Evolutionary conservation across 768 basidiomycete species (phyloP).

Genomic region (Calocera viscosa): DNA sequence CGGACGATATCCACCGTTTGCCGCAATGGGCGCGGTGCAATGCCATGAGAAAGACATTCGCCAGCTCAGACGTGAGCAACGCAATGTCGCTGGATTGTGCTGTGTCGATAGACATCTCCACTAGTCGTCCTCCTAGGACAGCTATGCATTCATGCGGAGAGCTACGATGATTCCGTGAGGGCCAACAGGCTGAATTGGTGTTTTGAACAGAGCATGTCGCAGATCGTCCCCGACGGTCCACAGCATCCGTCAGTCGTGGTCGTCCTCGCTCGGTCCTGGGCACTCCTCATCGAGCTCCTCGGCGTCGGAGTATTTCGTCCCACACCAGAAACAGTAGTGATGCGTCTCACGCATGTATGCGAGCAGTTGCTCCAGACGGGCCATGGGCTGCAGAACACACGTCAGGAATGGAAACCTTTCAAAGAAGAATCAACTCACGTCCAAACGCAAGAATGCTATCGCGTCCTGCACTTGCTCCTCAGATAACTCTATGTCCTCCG

Average conservation of each 20-base stretch:
- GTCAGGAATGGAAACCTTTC: slow-evolving; percentile 7
- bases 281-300: slow-evolving; percentile 53
- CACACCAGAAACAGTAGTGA: slow-evolving; percentile 83
- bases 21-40: neutral
- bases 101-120: no score
- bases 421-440: neutral
- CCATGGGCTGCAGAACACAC: slow-evolving; percentile 42
- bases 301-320: slow-evolving; percentile 51
- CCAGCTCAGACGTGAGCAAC: no score
- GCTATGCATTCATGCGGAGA: no score
- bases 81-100: no score
- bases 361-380: slow-evolving; percentile 54
- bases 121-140: no score
- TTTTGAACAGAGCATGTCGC: no score
- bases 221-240: neutral
- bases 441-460: slow-evolving; percentile 38
- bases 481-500: slow-evolving; percentile 32
- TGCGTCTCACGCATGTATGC: slow-evolving; percentile 61
- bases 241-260: slow-evolving; percentile 47
- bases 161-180: no score
- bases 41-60: no score
- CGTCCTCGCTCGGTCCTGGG: slow-evolving; percentile 64
- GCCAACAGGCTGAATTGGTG: no score
- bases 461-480: slow-evolving; percentile 54
- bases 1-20: no score